Evolutionary conservation across 1,139 yeast genomes (phyloP), one percentile per base, ranked within the genome.

Genomic region (Candida tetrigidarum): DNA sequence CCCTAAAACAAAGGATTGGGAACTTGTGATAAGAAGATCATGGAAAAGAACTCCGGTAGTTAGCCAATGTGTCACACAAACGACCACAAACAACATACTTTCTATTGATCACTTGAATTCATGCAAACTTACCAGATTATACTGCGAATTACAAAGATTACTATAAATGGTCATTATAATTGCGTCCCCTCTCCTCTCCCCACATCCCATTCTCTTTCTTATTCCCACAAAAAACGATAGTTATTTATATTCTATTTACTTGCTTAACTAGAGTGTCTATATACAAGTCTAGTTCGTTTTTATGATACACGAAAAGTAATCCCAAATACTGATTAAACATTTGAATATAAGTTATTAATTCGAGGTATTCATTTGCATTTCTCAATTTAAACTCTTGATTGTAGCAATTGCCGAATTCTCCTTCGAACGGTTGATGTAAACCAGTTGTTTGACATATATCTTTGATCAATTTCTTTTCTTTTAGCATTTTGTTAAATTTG

Each of bases 251-350:
- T 27, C 22, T 26, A 15, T 20, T 37, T 20, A 37, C 10, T 11
- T 20, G 20, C 14, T 8, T 7, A 6, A 30, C 28, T 9, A 38
- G 15, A 20, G 20, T 30, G 14, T 38, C 41, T 38, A 38, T 38
- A 16, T 38, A 38, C 41, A 38, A 19, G 16, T 53, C 54, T 10
- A 53, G 46, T 19, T 36, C 33, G 1, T 35, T 28, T 3, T 47
- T 42, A 32, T 57, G 51, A 19, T 41, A 39, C 28, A 39, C 42
- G 9, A 43, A 48, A 19, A 62, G 40, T 9, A 56, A 49, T 1
- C 65, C 66, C 26, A 62, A 39, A 39, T 56, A 60, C 45, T 63
- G 68, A 39, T 53, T 51, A 45, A 62, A 63, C 15, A 52, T 29
- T 20, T 43, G 46, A n/a, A 39, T 22, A 22, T 45, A 30, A 3